phyloP scores from a whole-genome alignment of 805 yeast genomes.

The Hanseniaspora taiwanica region DNA sequence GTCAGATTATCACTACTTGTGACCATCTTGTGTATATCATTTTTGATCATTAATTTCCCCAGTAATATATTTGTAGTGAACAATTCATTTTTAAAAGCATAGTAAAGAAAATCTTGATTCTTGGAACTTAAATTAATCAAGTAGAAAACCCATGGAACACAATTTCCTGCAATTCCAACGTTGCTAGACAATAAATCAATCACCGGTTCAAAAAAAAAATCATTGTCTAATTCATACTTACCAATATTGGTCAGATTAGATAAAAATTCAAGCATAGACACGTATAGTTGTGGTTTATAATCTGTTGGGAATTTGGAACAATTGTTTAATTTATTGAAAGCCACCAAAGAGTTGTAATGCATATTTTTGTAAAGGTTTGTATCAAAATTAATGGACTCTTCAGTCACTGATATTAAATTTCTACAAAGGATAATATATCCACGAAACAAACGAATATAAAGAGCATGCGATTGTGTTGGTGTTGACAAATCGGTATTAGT shows the following conservation, averaged over 20 bases:
- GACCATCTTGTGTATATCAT: not conserved
- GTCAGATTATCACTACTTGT: not conserved
- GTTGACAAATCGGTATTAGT: not conserved
- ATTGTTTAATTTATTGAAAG: not conserved
- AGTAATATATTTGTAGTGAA: conserved; percentile 1
- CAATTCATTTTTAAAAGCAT: conserved; percentile 1
- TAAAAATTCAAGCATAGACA: conserved; percentile 1
- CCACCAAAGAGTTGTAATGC: not conserved
- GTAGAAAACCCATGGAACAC: conserved; percentile 1
- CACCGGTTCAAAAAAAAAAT: not conserved
- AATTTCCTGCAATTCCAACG: not conserved
- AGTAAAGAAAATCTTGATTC: conserved; percentile 5
- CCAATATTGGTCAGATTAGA: conserved; percentile 2
- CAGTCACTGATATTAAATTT: conserved; percentile 1
- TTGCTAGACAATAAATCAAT: not conserved
- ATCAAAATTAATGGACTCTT: not conserved
- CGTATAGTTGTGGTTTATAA: not conserved
- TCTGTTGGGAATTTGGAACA: not conserved
- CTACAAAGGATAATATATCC: conserved; percentile 2
- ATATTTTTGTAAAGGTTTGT: not conserved
- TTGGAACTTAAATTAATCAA: conserved; percentile 2
- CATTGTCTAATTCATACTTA: not conserved
- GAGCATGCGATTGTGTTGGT: no score
- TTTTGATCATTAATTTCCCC: not conserved
- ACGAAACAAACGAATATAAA: conserved; percentile 2